phyloP scores from a whole-genome alignment of 73 alveolate genomes.

The Blepharisma stoltei region DNA sequence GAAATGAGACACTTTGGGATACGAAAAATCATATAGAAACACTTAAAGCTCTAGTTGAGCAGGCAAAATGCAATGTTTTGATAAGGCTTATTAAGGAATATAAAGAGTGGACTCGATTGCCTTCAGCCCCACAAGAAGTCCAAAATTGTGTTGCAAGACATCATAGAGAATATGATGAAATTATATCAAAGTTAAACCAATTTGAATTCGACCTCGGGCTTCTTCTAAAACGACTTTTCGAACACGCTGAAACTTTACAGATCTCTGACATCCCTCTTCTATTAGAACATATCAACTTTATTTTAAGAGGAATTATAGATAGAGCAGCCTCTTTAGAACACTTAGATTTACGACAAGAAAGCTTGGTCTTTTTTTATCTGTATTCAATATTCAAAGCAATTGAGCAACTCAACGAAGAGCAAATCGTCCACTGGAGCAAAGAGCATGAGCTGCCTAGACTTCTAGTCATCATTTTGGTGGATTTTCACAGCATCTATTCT shows the following conservation, averaged over 20 bases:
- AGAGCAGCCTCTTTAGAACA: not conserved
- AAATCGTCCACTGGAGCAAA: not conserved
- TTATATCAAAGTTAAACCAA: not conserved
- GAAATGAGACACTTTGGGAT: conserved; percentile 22
- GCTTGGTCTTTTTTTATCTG: not conserved
- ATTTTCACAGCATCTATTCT: not conserved
- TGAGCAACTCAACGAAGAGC: conserved; percentile 13
- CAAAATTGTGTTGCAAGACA: not conserved
- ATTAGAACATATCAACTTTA: not conserved
- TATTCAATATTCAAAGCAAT: not conserved
- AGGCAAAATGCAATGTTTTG: not conserved
- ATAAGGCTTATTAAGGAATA: not conserved
- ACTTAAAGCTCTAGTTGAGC: not conserved
- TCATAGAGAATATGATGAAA: not conserved
- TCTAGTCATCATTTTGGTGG: not conserved
- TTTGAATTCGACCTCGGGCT: conserved; percentile 20
- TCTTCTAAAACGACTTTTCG: conserved; percentile 12
- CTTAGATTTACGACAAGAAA: conserved; percentile 16
- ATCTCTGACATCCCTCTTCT: not conserved
- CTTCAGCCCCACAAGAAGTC: not conserved
- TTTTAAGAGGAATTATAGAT: not conserved
- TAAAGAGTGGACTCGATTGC: not conserved
- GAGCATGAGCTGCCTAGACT: not conserved
- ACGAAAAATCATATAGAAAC: not conserved
- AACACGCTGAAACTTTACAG: conserved; percentile 14